These are phyloP conservation scores for Lasiodiplodia gonubiensis DNA, from an alignment of 2,329 filamentous ascomycete species.

Conservation along the genomic window DNA sequence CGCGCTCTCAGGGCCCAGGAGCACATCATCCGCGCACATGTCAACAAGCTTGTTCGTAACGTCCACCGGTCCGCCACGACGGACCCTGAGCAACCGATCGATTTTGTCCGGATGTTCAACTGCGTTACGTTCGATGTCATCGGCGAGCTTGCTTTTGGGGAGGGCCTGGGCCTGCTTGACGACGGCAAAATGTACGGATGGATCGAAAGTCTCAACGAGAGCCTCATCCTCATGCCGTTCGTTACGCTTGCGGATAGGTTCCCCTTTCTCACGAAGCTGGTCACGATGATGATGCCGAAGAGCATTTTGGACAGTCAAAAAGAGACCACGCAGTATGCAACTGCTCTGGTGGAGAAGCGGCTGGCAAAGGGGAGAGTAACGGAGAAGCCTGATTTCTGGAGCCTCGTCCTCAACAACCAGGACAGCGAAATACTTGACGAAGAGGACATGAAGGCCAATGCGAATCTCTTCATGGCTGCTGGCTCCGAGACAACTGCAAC, in stretches of 20 bases:
- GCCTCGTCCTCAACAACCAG: background rate
- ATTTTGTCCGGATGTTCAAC: slow-evolving; percentile 43
- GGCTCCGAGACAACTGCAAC: slow-evolving; percentile 52
- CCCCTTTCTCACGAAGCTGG: background rate
- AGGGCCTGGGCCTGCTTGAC: slow-evolving; percentile 33
- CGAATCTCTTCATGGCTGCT: slow-evolving; percentile 36
- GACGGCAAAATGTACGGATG: slow-evolving; percentile 13
- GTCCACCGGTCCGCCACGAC: slow-evolving; percentile 39
- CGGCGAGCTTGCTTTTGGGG: slow-evolving; percentile 36
- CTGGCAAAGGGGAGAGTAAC: background rate
- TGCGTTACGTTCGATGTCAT: slow-evolving; percentile 35
- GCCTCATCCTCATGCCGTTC: background rate
- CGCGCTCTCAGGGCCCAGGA: slow-evolving; percentile 32
- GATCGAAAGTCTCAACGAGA: background rate
- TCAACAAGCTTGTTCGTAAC: slow-evolving; percentile 47
- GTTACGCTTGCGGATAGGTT: background rate
- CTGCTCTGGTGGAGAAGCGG: background rate
- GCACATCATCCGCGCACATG: slow-evolving; percentile 49
- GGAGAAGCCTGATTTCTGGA: slow-evolving; percentile 6
- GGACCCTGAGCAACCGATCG: slow-evolving; percentile 37
- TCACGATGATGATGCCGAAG: background rate
- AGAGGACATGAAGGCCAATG: background rate
- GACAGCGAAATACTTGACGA: background rate
- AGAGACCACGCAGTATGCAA: background rate
- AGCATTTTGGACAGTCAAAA: background rate